Base-by-base conservation (phyloP, 148 eudicot species). In the Hydrangea macrophylla region DNA sequence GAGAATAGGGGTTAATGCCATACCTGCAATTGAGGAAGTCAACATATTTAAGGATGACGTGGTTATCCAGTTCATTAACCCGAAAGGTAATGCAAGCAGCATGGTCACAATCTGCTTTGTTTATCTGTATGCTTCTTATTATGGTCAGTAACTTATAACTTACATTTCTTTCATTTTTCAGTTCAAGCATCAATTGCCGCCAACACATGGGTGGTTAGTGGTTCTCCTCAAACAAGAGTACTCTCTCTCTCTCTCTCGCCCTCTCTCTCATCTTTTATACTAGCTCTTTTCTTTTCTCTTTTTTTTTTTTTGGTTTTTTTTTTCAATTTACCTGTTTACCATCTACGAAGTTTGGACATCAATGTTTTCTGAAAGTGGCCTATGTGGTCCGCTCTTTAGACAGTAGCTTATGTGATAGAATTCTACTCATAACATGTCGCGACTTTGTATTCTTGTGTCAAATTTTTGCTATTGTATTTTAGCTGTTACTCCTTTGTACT, bases 201-300 rank as follows among this genome's bases (percentile, higher is more conserved):
- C 59, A 91, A 91, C 80, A 91, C 97, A 33, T 91, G 97, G 97
- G 97, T 91, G 73, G 97, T 91, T 53, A 91, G 97, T 63, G 97
- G 97, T 25, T 42, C 92, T 69, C 97, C 97, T 30, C 97, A 91
- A 79, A 88, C 81, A 66, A 91, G 87, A 88, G 97, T 91, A 88
- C 18, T 78, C 22, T 50, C 35, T 61, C 62, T 44, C 50, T 64
- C 56, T 32, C 55, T 50, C 18, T 20, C 48, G 23, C 27, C n/a
- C n/a, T n/a, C n/a, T n/a, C n/a, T n/a, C n/a, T n/a, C n/a, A n/a
- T n/a, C n/a, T n/a, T n/a, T n/a, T n/a, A n/a, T n/a, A n/a, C n/a
- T n/a, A n/a, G n/a, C n/a, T n/a, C n/a, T n/a, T n/a, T n/a, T n/a
- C n/a, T n/a, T n/a, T n/a, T n/a, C n/a, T n/a, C n/a, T n/a, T n/a